Evolutionary conservation across 257 asterid genomes (phyloP), one percentile per base, ranked within the genome.

Genomic region (Capsicum pubescens): DNA sequence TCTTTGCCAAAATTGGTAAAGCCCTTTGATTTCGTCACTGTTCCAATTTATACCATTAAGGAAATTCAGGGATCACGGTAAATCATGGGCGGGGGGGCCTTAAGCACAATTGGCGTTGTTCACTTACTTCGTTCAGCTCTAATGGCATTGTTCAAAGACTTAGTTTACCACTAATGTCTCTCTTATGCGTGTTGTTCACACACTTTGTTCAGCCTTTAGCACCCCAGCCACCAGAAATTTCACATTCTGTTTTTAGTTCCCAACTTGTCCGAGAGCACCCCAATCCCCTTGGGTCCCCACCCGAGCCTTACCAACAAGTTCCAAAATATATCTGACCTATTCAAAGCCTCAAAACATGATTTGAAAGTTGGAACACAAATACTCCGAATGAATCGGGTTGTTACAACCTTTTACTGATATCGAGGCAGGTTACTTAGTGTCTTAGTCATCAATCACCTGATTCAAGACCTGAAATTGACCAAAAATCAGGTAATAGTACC

Each of bases 401-500:
- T 64, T 11, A 26, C 71, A 64, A 64, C 32, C 44, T 64, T 17
- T 64, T 26, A 64, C 71, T 64, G 71, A 26, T 64, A 26, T 36
- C 9, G 17, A 19, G 50, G 36, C 19, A 8, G 36, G 76, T 67
- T 67, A 66, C 72, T 32, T 66, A 39, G 72, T 39, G 44, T 39
- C 44, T 39, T 39, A 39, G 44, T 39, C 32, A 15, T 5, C 70
- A 66, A 66, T 13, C 71, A 64, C 71, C 44, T 21, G 17, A 64
- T 64, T 64, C 1, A 67, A 67, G 21, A 36, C 21, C 76, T 67
- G 76, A 67, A 67, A 36, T 36, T 36, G 76, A 39, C 76, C 76
- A 36, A 67, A 35, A 67, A 35, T 14, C 21, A 35, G 52, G 50
- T 67, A 0, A 67, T 67, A 67, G 52, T 9, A 67, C 21, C 50